These are phyloP conservation scores for Besnoitia besnoiti DNA, from an alignment of 169 alveolate species.

Conservation along the genomic window DNA sequence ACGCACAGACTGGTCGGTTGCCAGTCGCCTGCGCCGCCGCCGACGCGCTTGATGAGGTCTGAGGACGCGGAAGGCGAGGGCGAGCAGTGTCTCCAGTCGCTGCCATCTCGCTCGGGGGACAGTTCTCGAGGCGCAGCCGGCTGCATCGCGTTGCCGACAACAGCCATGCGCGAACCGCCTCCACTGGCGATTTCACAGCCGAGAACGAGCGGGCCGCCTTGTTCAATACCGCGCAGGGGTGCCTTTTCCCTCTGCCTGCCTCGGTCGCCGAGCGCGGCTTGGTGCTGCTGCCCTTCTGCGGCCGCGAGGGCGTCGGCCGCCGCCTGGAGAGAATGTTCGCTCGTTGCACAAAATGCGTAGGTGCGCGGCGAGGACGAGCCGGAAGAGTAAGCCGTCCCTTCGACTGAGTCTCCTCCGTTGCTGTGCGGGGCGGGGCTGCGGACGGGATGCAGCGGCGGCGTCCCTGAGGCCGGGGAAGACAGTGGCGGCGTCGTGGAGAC, in stretches of 20 bases:
- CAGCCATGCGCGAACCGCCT: background rate
- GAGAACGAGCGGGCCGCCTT: background rate
- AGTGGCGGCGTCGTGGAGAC: conserved; percentile 29
- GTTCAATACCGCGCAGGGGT: background rate
- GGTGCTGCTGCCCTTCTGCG: background rate
- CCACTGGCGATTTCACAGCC: background rate
- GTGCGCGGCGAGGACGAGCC: background rate
- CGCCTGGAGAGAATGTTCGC: background rate
- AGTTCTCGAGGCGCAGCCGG: background rate
- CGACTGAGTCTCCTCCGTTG: background rate
- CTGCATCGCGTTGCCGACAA: background rate
- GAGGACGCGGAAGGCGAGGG: background rate
- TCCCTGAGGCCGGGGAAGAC: conserved; percentile 17
- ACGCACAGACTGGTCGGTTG: conserved; percentile 20
- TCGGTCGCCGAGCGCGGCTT: background rate
- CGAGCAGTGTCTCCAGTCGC: background rate
- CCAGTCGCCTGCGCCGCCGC: background rate
- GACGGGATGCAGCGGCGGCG: conserved; percentile 8
- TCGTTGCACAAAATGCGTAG: background rate
- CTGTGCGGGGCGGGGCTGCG: background rate
- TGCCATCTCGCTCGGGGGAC: background rate
- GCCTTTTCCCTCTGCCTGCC: background rate
- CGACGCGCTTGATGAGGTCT: background rate
- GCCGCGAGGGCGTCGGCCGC: conserved; percentile 5
- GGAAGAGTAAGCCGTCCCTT: no score